A percentile compares a stretch with the other conserved stretches of the same genome.
Conservation (phyloP, 306 rosid genomes). For the Gynostemma pentaphyllum region DNA sequence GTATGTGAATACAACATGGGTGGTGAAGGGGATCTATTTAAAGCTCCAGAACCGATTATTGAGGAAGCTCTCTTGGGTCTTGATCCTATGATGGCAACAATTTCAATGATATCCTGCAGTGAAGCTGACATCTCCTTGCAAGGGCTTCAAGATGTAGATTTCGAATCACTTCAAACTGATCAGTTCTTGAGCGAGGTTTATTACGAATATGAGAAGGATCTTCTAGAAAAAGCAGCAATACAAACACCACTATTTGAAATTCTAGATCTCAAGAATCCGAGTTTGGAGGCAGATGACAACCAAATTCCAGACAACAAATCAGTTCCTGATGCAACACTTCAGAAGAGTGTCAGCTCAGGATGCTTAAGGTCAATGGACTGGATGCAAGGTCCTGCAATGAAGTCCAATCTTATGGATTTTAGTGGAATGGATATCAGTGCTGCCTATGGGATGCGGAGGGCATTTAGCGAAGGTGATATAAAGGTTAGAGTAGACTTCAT, state of each 20-base stretch:
- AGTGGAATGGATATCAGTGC: slow-evolving; percentile 52
- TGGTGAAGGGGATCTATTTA: slow-evolving; percentile 88
- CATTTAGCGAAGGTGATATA: slow-evolving; percentile 91
- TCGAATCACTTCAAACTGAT: slow-evolving; percentile 68
- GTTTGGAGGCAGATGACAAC: slow-evolving; percentile 26
- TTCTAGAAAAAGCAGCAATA: slow-evolving; percentile 55
- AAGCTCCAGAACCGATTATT: slow-evolving; percentile 79
- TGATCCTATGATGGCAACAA: slow-evolving; percentile 59
- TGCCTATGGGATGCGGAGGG: slow-evolving; percentile 75
- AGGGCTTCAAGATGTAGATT: slow-evolving; percentile 54
- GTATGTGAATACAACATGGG: slow-evolving; percentile 78
- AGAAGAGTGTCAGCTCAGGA: slow-evolving; percentile 61
- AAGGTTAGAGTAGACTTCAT: slow-evolving; percentile 58
- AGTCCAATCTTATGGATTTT: slow-evolving; percentile 50
- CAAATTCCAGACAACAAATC: slow-evolving; percentile 39
- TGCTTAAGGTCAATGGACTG: slow-evolving; percentile 78
- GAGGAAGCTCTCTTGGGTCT: slow-evolving; percentile 49
- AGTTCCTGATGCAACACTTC: slow-evolving; percentile 35
- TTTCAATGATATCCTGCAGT: slow-evolving; percentile 71
- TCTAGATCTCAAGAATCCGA: slow-evolving; percentile 52
- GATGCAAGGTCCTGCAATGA: slow-evolving; percentile 48
- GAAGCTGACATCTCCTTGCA: slow-evolving; percentile 51
- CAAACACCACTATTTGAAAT: slow-evolving; percentile 46
- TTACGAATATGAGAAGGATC: slow-evolving; percentile 71
- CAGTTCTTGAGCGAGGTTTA: slow-evolving; percentile 72